Evolutionary conservation across 495 filamentous ascomycete species (phyloP).

Genomic region (Penicilliopsis zonata): DNA sequence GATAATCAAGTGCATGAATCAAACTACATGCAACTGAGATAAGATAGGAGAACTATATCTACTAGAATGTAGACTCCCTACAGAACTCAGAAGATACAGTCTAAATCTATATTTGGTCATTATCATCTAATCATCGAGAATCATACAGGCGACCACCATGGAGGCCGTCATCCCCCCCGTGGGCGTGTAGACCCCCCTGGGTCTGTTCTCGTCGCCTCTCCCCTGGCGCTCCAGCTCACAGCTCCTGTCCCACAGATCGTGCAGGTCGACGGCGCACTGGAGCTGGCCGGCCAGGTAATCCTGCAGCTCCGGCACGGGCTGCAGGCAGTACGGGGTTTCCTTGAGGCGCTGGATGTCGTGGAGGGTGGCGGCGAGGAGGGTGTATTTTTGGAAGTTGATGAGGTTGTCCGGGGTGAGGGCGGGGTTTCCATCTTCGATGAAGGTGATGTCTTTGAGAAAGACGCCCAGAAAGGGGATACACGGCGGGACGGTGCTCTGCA

Average conservation of each 20-base stretch:
- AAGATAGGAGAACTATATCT: too few relatives aligned
- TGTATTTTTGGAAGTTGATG: slow-evolving; percentile 97
- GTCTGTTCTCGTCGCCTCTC: slow-evolving; percentile 93
- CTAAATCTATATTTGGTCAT: too few relatives aligned
- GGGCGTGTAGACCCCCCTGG: too few relatives aligned
- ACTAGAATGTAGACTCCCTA: too few relatives aligned
- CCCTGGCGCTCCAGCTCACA: slow-evolving; percentile 87
- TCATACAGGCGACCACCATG: too few relatives aligned
- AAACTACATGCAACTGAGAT: too few relatives aligned
- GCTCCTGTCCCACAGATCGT: slow-evolving; percentile 98
- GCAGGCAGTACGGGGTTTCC: slow-evolving; percentile 84
- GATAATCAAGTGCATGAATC: too few relatives aligned
- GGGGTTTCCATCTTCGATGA: slow-evolving; percentile 97
- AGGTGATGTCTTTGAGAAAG: slow-evolving; percentile 94
- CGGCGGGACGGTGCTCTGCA: too few relatives aligned
- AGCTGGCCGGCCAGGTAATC: slow-evolving; percentile 96
- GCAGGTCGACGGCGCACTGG: slow-evolving; percentile 84
- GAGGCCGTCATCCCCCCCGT: too few relatives aligned
- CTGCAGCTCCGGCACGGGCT: slow-evolving; percentile 82
- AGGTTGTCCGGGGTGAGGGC: slow-evolving; percentile 88
- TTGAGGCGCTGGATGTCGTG: slow-evolving; percentile 98
- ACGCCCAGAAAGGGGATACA: slow-evolving; percentile 70
- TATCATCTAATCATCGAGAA: too few relatives aligned
- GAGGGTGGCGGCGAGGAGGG: slow-evolving; percentile 96
- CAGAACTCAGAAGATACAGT: too few relatives aligned